These are phyloP conservation scores for Cutaneotrichosporon spelunceum DNA, from an alignment of 1,284 basidiomycete species.

Conservation along the genomic window DNA sequence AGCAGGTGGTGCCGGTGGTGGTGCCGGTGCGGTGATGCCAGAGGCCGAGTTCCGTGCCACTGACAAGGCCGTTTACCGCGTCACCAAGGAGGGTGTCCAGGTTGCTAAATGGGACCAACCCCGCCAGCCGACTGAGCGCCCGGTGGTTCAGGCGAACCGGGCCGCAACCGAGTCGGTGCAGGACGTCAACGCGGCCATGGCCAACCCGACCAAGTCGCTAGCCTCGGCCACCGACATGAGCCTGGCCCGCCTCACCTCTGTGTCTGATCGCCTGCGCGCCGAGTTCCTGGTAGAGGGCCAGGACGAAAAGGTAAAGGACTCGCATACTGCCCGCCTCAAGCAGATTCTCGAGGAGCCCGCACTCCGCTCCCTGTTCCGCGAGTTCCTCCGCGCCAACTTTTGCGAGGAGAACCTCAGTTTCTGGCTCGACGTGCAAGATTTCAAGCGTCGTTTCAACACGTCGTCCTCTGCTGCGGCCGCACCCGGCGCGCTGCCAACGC, in stretches of 20 bases:
- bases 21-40: conserved; percentile 54
- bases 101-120: conserved; percentile 72
- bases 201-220: conserved; percentile 28
- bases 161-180: conserved; percentile 11
- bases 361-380: conserved; percentile 83
- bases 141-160: neutral
- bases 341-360: conserved; percentile 93
- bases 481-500: conserved; percentile 54
- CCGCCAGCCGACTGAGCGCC: too few relatives aligned
- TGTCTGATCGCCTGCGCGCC: conserved; percentile 67
- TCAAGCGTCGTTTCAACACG: conserved; percentile 91
- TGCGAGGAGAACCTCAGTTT: conserved; percentile 98
- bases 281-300: conserved; percentile 23
- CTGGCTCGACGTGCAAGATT: conserved; percentile 96
- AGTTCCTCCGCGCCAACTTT: conserved; percentile 89
- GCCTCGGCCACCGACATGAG: conserved; percentile 58
- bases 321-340: conserved; percentile 82
- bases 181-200: neutral
- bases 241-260: conserved; percentile 71
- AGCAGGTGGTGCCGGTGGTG: conserved; percentile 46
- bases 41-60: conserved; percentile 94
- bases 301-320: conserved; percentile 60
- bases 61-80: conserved; percentile 86
- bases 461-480: conserved; percentile 84
- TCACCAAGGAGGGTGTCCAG: conserved; percentile 84